Conservation (phyloP, 495 filamentous ascomycete species). For the Cryomyces antarcticus region DNA sequence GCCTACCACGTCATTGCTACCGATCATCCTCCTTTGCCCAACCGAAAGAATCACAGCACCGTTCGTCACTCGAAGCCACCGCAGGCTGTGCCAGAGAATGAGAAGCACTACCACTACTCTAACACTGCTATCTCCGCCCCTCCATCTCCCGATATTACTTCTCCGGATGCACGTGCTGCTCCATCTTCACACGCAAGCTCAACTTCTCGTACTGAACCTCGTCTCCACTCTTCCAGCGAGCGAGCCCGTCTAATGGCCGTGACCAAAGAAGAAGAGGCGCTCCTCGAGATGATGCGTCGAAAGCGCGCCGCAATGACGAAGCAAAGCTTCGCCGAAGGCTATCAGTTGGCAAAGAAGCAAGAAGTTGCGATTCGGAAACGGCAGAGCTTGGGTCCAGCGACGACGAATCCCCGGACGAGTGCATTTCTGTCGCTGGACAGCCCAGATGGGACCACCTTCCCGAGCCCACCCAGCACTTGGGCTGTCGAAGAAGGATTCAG, state of each 20-base stretch:
- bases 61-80: background rate
- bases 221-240: background rate
- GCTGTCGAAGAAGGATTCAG: too few relatives aligned
- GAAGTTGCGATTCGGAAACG: background rate
- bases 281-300: conserved; percentile 61
- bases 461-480: too few relatives aligned
- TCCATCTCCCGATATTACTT: background rate
- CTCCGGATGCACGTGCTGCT: background rate
- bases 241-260: conserved; percentile 52
- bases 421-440: too few relatives aligned
- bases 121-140: background rate
- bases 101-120: background rate
- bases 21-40: too few relatives aligned
- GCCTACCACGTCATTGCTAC: too few relatives aligned
- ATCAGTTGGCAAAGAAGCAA: conserved; percentile 12
- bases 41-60: background rate
- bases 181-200: background rate
- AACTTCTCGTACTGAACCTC: background rate
- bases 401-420: too few relatives aligned
- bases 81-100: background rate
- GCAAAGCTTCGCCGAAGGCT: conserved; percentile 40
- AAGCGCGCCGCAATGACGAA: conserved; percentile 61
- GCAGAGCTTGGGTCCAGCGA: too few relatives aligned
- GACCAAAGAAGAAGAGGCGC: conserved; percentile 64
- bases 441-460: too few relatives aligned